These are phyloP conservation scores for Euclidium syriacum DNA, from an alignment of 345 rosid species.

Conservation along the genomic window DNA sequence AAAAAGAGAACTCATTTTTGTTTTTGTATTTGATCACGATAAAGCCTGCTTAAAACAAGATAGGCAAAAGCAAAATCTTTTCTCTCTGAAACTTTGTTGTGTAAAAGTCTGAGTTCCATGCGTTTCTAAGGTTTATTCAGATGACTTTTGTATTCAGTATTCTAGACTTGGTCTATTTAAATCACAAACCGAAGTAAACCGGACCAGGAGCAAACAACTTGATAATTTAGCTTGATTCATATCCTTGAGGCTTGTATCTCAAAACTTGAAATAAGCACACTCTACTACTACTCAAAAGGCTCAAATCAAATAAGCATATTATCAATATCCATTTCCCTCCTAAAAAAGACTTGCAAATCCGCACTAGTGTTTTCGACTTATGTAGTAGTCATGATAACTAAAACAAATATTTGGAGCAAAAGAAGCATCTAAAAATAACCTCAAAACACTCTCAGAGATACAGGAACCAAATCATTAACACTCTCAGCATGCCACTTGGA, in stretches of 20 bases:
- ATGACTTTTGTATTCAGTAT: too few species aligned
- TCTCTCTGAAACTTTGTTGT: too few species aligned
- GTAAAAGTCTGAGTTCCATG: too few species aligned
- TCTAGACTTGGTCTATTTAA: too few species aligned
- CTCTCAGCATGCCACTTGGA: not conserved
- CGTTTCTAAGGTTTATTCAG: too few species aligned
- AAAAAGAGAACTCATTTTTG: too few species aligned
- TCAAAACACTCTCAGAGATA: not conserved
- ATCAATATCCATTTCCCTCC: not conserved
- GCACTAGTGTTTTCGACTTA: not conserved
- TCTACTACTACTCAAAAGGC: not conserved
- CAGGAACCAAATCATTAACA: not conserved
- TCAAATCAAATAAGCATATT: not conserved
- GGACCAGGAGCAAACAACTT: not conserved
- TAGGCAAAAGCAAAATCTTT: too few species aligned
- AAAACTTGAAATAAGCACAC: not conserved
- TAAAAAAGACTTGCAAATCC: not conserved
- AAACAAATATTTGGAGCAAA: not conserved
- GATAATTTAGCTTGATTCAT: too few species aligned
- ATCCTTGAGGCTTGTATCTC: too few species aligned
- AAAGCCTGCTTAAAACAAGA: too few species aligned
- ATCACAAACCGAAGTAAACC: not conserved
- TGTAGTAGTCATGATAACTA: not conserved
- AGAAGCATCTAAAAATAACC: not conserved
- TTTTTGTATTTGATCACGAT: too few species aligned